Conservation (phyloP, 2,329 filamentous ascomycete genomes). For the Neoascochyta sp. region DNA sequence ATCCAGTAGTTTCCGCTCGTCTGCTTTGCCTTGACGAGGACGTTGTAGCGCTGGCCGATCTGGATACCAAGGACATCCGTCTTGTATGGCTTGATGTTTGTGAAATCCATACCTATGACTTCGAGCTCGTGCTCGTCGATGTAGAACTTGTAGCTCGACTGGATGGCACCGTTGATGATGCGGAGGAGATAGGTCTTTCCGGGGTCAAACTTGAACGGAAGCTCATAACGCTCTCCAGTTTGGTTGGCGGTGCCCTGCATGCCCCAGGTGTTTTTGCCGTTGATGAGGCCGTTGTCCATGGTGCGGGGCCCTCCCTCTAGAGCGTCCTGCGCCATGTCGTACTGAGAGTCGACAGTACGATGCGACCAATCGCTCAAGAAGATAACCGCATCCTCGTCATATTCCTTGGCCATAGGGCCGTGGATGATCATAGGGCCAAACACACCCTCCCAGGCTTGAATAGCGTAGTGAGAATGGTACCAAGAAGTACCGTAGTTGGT, state of each 20-base stretch:
- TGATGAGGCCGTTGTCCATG: conserved; percentile 19
- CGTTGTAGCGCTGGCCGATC: conserved; percentile 30
- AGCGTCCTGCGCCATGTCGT: conserved; percentile 14
- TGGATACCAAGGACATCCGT: conserved; percentile 28
- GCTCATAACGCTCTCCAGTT: conserved; percentile 19
- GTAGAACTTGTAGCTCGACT: conserved; percentile 38
- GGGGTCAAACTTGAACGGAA: conserved; percentile 15
- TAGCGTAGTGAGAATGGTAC: conserved; percentile 61
- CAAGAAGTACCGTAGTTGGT: conserved; percentile 55
- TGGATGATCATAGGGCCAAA: conserved; percentile 39
- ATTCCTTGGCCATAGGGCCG: conserved; percentile 39
- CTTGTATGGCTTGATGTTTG: conserved; percentile 38
- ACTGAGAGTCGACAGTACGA: conserved; percentile 29
- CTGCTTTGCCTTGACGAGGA: conserved; percentile 25
- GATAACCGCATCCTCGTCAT: conserved; percentile 37
- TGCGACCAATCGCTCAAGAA: conserved; percentile 39
- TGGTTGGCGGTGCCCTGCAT: conserved; percentile 13
- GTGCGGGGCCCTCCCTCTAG: conserved; percentile 17
- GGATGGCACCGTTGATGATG: conserved; percentile 38
- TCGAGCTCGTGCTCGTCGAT: conserved; percentile 39
- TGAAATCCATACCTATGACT: conserved; percentile 40
- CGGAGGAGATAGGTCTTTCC: conserved; percentile 38
- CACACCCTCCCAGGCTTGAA: conserved; percentile 40
- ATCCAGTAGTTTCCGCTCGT: conserved; percentile 21
- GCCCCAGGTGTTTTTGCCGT: conserved; percentile 9